Evolutionary conservation across 2,329 filamentous ascomycete genomes (phyloP), one percentile per base, ranked within the genome.

Genomic region (Madurella mycetomatis): DNA sequence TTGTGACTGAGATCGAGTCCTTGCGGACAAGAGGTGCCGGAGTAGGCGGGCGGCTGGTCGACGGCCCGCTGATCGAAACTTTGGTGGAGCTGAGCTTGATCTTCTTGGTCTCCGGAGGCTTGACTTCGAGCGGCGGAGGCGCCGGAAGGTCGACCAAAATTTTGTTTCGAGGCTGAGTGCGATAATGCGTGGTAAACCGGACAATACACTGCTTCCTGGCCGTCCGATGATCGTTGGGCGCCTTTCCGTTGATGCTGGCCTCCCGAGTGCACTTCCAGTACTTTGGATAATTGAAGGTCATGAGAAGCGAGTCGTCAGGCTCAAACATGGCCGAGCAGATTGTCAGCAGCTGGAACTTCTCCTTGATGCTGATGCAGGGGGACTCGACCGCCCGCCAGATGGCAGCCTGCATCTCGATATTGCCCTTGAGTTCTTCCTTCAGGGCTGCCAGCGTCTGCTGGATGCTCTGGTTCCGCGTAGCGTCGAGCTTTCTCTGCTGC

Each of bases 331-430:
- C 66, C 34, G 71, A 70, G 62, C 79, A 80, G 37, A 82, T 69
- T 58, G 81, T 76, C 39, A 82, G 64, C 11, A 82, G 60, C 60
- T 77, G 76, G 30, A 71, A 67, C 62, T 79, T 75, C 62, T 82
- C 79, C 16, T 69, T 62, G 31, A 77, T 65, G 7, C 76, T 75
- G 44, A 79, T 71, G 17, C 72, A 63, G 1, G 73, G 68, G 30
- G 79, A 81, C 39, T 73, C 70, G 5, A 80, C 65, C 13, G 78
- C 77, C 42, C 70, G 70, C 78, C 78, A 81, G 25, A 82, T 62
- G 7, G 72, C 71, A 31, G 69, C 60, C 55, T 76, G 73, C 53
- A 82, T 65, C 18, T 69, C 70, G 16, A 67, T 58, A 57, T 81
- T 73, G 25, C 72, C 71, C 54, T 73, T 70, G 16, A 80, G 67